Evolutionary conservation across 495 filamentous ascomycete species (phyloP), one percentile per base, ranked within the genome.

Genomic region (Hypoxylon trugodes): DNA sequence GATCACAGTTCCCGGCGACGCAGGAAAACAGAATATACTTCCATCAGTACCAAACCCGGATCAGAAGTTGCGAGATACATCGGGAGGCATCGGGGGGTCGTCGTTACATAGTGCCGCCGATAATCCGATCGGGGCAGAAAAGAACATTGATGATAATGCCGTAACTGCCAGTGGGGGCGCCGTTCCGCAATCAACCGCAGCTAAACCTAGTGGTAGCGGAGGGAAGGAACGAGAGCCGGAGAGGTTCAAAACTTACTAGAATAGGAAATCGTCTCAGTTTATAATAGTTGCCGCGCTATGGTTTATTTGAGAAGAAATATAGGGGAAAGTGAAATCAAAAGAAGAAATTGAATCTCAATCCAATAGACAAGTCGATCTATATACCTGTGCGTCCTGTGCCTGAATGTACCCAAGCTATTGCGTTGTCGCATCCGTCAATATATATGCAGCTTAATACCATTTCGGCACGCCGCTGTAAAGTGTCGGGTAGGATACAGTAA

Each of bases 21-120:
- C 84, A 15, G 82, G 80, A 57, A 73, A 75, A 10, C 77, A 78
- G 66, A 76, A 76, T 69, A 80, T 69, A 15, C 82, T 87, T 55
- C 81, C 84, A 19, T 86, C 85, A 9, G 80, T 83, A 9, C 80
- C 85, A 15, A 82, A 81, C 10, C 84, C 81, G 0, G 77, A 83
- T 61, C 83, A 87, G 55, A 66, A 65, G 38, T 21, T 13, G 22
- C 59, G 16, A 16, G 45, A 52, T 12, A 38, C 71, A 54, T 70
- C 76, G 18, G 59, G 78, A 54, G 67, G 65, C 10, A 49, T 69
- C 35, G 67, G 67, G 9, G 42, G 15, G 9, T 30, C 53, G 3
- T 63, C 53, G 1, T 21, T 69, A 19, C 55, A 63, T 30, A 67
- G 58, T 38, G 67, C 67, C 0, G 67, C 67, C 15, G 67, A 67